phyloP scores from a whole-genome alignment of 352 stramenopile species.

The Blastocystis sp. region DNA sequence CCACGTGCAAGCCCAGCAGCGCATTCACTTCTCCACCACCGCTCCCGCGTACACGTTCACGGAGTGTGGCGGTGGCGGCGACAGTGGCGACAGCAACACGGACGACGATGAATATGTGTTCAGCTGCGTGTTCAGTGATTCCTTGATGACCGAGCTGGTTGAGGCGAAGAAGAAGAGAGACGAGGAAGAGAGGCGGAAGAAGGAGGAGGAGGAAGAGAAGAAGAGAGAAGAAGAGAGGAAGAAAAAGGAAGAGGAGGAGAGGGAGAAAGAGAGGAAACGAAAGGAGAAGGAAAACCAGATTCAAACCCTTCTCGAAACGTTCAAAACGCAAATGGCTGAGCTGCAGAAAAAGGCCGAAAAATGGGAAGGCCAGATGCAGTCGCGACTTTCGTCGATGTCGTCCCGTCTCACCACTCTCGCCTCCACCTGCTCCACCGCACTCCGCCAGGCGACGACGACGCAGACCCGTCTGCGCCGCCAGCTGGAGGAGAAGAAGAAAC shows the following conservation, averaged over 20 bases:
- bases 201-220: neutral
- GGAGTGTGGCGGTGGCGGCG: neutral
- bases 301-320: neutral
- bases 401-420: neutral
- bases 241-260: neutral
- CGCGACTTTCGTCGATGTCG: neutral
- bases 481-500: neutral
- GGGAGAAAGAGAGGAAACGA: slow-evolving; percentile 1
- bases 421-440: neutral
- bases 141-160: neutral
- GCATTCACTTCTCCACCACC: neutral
- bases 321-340: neutral
- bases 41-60: neutral
- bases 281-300: neutral
- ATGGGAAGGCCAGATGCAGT: neutral
- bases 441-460: neutral
- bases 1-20: neutral
- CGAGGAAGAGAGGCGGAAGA: neutral
- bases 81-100: neutral
- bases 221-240: slow-evolving; percentile 19
- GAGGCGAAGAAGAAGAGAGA: neutral
- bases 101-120: neutral
- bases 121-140: neutral
- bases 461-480: neutral
- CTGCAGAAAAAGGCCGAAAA: neutral